Percentiles rank a stretch among this genome's conserved stretches.
Conservation (phyloP, 768 basidiomycete genomes). For the Bullera alba region DNA sequence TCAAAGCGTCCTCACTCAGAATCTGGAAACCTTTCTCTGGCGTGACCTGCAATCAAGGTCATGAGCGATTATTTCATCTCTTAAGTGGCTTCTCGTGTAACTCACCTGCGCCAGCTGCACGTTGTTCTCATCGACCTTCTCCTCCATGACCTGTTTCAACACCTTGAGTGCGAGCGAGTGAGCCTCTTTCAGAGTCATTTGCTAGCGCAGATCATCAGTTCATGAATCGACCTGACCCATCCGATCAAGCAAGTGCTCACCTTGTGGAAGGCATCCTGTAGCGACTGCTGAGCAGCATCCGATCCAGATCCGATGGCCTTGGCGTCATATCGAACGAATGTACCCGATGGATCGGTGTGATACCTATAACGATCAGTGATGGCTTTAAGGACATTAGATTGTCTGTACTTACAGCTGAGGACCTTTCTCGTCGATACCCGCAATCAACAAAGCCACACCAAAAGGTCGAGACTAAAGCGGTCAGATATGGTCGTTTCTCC, state of each 20-base stretch:
- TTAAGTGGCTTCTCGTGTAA: slow-evolving; percentile 1
- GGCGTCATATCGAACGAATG: slow-evolving; percentile 91
- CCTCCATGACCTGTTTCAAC: slow-evolving; percentile 99
- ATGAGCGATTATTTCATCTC: neutral
- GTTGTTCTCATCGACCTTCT: slow-evolving; percentile 97
- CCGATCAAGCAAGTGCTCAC: slow-evolving; percentile 48
- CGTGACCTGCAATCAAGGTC: slow-evolving; percentile 59
- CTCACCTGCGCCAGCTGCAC: slow-evolving; percentile 89
- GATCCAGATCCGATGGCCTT: slow-evolving; percentile 98
- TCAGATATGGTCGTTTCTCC: neutral
- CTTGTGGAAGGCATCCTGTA: slow-evolving; percentile 96
- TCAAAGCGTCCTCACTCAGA: slow-evolving; percentile 68
- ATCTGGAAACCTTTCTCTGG: slow-evolving; percentile 77
- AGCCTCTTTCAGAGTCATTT: slow-evolving; percentile 84
- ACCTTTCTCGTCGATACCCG: slow-evolving; percentile 91
- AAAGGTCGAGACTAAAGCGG: slow-evolving; percentile 72
- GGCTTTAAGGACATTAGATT: neutral
- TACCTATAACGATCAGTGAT: slow-evolving; percentile 53
- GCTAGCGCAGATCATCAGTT: too few relatives aligned
- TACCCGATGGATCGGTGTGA: slow-evolving; percentile 97
- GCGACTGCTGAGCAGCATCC: slow-evolving; percentile 91
- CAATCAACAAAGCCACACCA: slow-evolving; percentile 93
- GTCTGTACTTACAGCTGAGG: slow-evolving; percentile 72
- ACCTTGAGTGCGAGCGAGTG: slow-evolving; percentile 78
- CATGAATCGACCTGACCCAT: neutral